A percentile compares a stretch with the other conserved stretches of the same genome.
Conservation (phyloP, 1,284 basidiomycete genomes). For the Mycena sp. region DNA sequence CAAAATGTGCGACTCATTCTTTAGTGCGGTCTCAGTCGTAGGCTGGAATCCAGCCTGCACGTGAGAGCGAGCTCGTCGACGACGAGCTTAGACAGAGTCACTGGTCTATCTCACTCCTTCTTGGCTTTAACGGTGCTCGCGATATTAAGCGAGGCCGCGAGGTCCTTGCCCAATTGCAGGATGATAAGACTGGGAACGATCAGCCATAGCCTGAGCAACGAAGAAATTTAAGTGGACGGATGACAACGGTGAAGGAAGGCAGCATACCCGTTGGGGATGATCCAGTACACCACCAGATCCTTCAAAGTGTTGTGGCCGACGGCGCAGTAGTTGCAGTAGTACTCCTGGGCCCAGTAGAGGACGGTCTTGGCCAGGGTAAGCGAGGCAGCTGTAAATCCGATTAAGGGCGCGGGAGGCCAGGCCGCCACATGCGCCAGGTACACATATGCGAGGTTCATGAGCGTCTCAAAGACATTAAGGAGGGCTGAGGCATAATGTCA, state of each 20-base stretch:
- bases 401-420: conserved; percentile 71
- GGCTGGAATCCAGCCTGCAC: no score
- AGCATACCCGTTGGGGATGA: conserved; percentile 82
- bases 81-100: no score
- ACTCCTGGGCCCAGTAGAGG: conserved; percentile 85
- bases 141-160: conserved; percentile 54
- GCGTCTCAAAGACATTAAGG: conserved; percentile 84
- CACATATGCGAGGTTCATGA: conserved; percentile 82
- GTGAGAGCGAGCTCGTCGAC: no score
- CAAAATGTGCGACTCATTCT: background rate
- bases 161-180: conserved; percentile 64
- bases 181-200: conserved; percentile 71
- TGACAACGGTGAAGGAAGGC: background rate
- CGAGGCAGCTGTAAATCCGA: conserved; percentile 77
- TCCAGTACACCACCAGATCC: conserved; percentile 70
- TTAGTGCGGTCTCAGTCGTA: conserved; percentile 10
- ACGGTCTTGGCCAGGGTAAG: conserved; percentile 90
- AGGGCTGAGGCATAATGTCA: conserved; percentile 56
- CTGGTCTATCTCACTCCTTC: conserved; percentile 6
- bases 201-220: conserved; percentile 70
- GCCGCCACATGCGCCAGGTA: conserved; percentile 72
- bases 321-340: conserved; percentile 75
- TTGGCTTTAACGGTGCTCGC: conserved; percentile 42
- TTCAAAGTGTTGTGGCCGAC: conserved; percentile 76
- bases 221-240: background rate